These are phyloP conservation scores for Neoboletus magnificus DNA, from an alignment of 768 basidiomycete species.

Conservation along the genomic window DNA sequence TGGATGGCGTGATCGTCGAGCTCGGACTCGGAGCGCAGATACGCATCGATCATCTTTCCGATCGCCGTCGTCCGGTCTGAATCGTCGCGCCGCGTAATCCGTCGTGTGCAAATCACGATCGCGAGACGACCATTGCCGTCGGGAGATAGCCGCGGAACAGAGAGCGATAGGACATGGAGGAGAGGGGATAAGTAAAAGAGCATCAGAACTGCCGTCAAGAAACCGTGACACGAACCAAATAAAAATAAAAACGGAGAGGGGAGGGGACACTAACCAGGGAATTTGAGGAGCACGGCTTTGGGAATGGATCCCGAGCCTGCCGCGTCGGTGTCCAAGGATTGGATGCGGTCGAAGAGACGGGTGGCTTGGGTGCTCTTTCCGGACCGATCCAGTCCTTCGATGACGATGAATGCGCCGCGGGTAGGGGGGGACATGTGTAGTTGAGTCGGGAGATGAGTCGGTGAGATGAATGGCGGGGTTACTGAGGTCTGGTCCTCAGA, in stretches of 20 bases:
- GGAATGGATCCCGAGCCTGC: background rate
- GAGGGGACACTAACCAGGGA: slow-evolving; percentile 65
- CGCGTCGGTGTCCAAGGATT: slow-evolving; percentile 16
- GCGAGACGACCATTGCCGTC: background rate
- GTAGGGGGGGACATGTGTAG: slow-evolving; percentile 7
- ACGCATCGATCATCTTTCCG: slow-evolving; percentile 90
- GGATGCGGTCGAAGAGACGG: slow-evolving; percentile 54
- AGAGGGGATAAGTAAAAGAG: background rate
- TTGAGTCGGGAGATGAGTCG: background rate
- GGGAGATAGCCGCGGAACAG: background rate
- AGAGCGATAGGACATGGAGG: no score
- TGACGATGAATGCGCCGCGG: slow-evolving; percentile 82
- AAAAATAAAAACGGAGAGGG: background rate
- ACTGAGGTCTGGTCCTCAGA: background rate
- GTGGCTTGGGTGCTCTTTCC: slow-evolving; percentile 91
- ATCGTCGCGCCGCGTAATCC: background rate
- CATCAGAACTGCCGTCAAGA: background rate
- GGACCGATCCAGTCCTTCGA: slow-evolving; percentile 94
- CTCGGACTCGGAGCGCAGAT: slow-evolving; percentile 79
- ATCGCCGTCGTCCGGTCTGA: slow-evolving; percentile 88
- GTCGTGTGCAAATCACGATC: background rate
- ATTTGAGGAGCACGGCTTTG: slow-evolving; percentile 65
- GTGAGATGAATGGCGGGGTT: background rate
- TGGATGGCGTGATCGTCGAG: slow-evolving; percentile 91
- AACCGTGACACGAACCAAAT: background rate